phyloP scores from a whole-genome alignment of 2,329 filamentous ascomycete genomes.

The Calonectria pauciramosa region DNA sequence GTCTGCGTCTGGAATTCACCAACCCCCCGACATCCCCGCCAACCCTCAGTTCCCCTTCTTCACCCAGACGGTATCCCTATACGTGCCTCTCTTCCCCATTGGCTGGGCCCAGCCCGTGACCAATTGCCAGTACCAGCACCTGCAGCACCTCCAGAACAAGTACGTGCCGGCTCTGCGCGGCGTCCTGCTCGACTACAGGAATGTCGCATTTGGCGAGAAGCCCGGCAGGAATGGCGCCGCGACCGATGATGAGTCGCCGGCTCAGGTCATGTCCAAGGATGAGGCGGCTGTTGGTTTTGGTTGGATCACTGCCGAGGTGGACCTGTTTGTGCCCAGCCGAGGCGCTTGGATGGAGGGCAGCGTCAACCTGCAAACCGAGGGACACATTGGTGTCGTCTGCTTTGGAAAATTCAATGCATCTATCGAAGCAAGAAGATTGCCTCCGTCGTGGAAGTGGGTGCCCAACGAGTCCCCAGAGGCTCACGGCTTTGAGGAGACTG shows the following conservation, averaged over 20 bases:
- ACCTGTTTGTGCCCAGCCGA: conserved; percentile 83
- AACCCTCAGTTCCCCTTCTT: conserved; percentile 77
- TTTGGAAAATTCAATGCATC: conserved; percentile 94
- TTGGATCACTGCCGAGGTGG: conserved; percentile 90
- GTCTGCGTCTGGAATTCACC: conserved; percentile 51
- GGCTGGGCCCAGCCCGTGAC: conserved; percentile 79
- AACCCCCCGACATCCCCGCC: conserved; percentile 55
- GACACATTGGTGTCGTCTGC: conserved; percentile 89
- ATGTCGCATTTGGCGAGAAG: conserved; percentile 74
- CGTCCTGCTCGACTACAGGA: conserved; percentile 81
- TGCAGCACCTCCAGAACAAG: conserved; percentile 80
- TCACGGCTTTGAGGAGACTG: conserved; percentile 57
- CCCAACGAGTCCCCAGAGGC: conserved; percentile 63
- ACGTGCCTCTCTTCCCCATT: conserved; percentile 79
- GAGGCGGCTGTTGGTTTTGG: conserved; percentile 90
- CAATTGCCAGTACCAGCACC: conserved; percentile 79
- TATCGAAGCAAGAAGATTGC: conserved; percentile 83
- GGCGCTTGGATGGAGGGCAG: conserved; percentile 83
- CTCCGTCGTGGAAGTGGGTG: conserved; percentile 84
- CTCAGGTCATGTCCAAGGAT: conserved; percentile 69
- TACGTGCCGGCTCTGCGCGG: conserved; percentile 81
- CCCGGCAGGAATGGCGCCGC: conserved; percentile 65
- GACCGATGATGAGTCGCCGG: conserved; percentile 61
- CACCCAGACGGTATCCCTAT: conserved; percentile 84
- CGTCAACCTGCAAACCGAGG: conserved; percentile 89